phyloP scores from a whole-genome alignment of 768 basidiomycete species.

The Lactifluus volemus region DNA sequence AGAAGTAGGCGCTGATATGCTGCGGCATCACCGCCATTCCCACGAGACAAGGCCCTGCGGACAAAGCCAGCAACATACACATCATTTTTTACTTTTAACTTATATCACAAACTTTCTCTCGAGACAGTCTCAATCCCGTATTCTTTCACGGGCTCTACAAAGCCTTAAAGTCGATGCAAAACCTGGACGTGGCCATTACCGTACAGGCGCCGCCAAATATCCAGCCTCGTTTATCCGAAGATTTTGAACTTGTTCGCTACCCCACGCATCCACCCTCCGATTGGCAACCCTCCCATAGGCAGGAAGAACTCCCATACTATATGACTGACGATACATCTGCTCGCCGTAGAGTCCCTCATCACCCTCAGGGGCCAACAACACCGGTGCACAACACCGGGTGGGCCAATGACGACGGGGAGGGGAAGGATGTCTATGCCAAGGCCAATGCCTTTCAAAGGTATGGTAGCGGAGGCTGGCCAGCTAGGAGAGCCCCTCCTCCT shows the following conservation, averaged over 20 bases:
- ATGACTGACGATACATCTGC: constrained; percentile 41
- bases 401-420: constrained; percentile 39
- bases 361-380: constrained; percentile 22
- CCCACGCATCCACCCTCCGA: constrained; percentile 34
- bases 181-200: constrained; percentile 60
- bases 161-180: constrained; percentile 41
- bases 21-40: no score
- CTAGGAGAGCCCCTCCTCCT: constrained; percentile 46
- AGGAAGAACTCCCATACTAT: constrained; percentile 42
- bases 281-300: constrained; percentile 23
- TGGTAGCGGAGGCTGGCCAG: constrained; percentile 40
- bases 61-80: no score
- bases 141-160: not conserved
- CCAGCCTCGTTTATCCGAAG: constrained; percentile 45
- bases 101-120: not conserved
- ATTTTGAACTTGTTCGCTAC: constrained; percentile 64
- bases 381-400: constrained; percentile 24
- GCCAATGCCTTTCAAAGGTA: constrained; percentile 28
- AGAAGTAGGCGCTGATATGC: no score
- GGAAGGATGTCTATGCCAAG: constrained; percentile 55
- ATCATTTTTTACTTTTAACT: no score
- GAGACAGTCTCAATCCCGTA: not conserved
- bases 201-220: constrained; percentile 50
- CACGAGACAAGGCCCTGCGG: no score
- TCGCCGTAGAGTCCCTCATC: constrained; percentile 36